phyloP scores from a whole-genome alignment of 805 yeast species.

The Wickerhamiella spandovensis region DNA sequence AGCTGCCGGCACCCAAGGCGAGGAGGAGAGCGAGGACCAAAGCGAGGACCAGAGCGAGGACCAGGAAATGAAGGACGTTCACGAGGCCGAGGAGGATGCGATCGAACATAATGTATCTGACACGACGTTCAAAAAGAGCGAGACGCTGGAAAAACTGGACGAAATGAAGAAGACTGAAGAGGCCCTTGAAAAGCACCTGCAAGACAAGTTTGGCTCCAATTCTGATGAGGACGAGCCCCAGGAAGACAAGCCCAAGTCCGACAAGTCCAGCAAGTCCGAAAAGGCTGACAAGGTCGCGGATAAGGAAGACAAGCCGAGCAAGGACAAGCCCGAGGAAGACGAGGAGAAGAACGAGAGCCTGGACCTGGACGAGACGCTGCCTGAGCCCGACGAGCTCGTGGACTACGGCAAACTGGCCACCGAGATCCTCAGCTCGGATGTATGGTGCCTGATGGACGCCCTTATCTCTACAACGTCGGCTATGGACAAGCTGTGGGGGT shows the following conservation, averaged over 20 bases:
- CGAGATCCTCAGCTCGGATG: conserved; percentile 80
- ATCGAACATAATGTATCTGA: conserved; percentile 20
- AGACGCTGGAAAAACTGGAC: conserved; percentile 17
- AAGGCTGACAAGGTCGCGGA: conserved; percentile 23
- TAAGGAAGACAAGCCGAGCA: conserved; percentile 23
- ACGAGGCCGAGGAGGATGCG: conserved; percentile 12
- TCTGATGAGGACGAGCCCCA: not conserved
- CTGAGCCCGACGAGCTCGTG: conserved; percentile 12
- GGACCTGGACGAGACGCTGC: not conserved
- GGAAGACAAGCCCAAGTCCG: conserved; percentile 14
- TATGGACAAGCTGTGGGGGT: conserved; percentile 62
- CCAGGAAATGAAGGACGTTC: conserved; percentile 14
- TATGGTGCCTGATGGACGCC: conserved; percentile 86
- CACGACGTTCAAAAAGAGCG: conserved; percentile 15
- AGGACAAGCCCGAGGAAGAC: conserved; percentile 18
- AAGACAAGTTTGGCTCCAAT: not conserved
- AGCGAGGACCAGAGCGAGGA: conserved; percentile 15
- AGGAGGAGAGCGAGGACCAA: conserved; percentile 11
- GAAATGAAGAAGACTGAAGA: conserved; percentile 21
- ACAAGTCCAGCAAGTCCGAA: conserved; percentile 24
- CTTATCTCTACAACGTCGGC: conserved; percentile 62
- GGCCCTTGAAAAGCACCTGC: conserved; percentile 5
- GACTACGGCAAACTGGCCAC: conserved; percentile 57
- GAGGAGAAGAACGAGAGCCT: not conserved
- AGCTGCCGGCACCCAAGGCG: conserved; percentile 5